Conservation (phyloP, 306 rosid species). For the Trifolium repens region DNA sequence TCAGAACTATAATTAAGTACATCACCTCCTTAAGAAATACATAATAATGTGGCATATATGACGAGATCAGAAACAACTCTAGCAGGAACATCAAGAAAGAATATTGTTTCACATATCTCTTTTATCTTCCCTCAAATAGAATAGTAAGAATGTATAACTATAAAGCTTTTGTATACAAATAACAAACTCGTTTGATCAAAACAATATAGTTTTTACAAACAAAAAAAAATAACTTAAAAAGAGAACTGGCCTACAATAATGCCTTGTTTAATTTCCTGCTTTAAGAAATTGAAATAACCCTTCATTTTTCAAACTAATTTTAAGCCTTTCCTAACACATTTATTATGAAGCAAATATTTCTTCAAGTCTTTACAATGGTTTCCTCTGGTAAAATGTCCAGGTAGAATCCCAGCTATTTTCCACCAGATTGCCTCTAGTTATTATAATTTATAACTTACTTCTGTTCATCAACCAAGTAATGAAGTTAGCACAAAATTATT, state of each 20-base stretch:
- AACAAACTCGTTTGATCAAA: not conserved
- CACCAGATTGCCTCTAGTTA: constrained; percentile 18
- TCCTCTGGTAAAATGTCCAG: constrained; percentile 13
- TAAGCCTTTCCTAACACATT: not conserved
- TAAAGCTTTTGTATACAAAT: not conserved
- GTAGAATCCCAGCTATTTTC: constrained; percentile 31
- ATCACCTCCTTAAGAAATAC: not conserved
- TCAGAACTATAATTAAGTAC: not conserved
- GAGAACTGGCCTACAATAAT: not conserved
- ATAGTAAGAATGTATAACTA: not conserved
- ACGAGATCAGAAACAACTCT: constrained; percentile 30
- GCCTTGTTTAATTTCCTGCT: constrained; percentile 1
- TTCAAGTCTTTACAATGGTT: not conserved
- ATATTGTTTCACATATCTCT: not conserved
- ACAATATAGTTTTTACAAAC: not conserved
- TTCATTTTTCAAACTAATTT: not conserved
- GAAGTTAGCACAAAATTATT: constrained; percentile 16
- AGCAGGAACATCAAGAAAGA: no score
- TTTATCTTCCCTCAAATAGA: not conserved
- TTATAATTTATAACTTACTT: constrained; percentile 20
- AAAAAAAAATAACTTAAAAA: not conserved
- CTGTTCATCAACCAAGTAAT: constrained; percentile 9
- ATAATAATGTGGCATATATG: constrained; percentile 21
- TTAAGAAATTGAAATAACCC: not conserved
- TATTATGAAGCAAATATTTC: constrained; percentile 7